A percentile compares a stretch with the other conserved stretches of the same genome.
Conservation (phyloP, 2,329 filamentous ascomycete species). For the Aspergillus hiratsukae region DNA sequence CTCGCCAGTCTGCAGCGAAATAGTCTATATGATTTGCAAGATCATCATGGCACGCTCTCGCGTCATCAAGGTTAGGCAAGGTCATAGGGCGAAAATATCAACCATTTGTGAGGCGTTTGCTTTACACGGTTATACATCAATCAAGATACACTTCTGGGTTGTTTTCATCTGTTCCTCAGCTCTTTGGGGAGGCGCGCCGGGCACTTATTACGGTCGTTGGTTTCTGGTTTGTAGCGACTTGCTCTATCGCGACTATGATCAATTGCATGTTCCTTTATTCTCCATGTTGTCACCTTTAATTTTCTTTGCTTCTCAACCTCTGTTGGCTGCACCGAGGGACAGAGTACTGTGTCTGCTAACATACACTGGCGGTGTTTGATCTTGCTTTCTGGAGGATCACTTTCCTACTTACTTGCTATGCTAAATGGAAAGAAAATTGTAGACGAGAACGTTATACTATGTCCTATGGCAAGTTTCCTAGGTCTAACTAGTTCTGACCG, state of each 20-base stretch:
- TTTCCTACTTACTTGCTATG: conserved; percentile 18
- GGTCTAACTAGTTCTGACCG: background rate
- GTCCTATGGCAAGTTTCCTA: background rate
- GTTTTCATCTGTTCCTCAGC: conserved; percentile 8
- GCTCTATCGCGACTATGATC: conserved; percentile 9
- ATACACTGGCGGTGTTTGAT: background rate
- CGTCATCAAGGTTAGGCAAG: conserved; percentile 5
- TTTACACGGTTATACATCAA: conserved; percentile 22
- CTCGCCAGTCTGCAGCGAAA: background rate
- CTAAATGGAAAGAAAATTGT: conserved; percentile 1
- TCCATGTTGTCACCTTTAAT: conserved; percentile 4
- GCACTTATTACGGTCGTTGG: conserved; percentile 8
- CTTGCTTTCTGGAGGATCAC: conserved; percentile 4
- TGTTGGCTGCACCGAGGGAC: background rate
- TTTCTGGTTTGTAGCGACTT: conserved; percentile 12
- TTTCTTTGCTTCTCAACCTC: background rate
- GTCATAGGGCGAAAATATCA: conserved; percentile 7
- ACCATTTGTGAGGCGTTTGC: conserved; percentile 17
- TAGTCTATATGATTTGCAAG: background rate
- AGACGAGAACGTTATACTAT: background rate
- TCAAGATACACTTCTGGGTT: conserved; percentile 18
- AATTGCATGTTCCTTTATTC: conserved; percentile 10
- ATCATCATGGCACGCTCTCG: background rate
- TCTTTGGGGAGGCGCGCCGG: conserved; percentile 10
- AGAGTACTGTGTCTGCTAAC: background rate